phyloP scores from a whole-genome alignment of 2,329 filamentous ascomycete genomes.

The Talaromyces atroroseus region DNA sequence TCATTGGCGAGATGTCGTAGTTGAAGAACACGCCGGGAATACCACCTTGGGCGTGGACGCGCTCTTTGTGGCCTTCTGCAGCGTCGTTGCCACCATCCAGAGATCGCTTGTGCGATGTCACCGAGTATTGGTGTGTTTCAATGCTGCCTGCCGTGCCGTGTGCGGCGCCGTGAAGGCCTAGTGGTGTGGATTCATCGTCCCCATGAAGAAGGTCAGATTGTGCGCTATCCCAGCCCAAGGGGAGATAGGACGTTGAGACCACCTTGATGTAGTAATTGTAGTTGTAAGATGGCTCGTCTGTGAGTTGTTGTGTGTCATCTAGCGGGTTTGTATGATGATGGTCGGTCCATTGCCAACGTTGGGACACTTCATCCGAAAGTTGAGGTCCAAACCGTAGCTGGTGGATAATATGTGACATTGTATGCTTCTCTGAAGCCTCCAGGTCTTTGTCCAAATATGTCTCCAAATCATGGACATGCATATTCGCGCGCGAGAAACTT shows the following conservation, averaged over 20 bases:
- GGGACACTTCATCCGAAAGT: constrained; percentile 65
- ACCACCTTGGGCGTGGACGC: constrained; percentile 79
- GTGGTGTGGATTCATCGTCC: constrained; percentile 50
- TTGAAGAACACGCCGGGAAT: constrained; percentile 99
- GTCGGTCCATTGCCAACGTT: constrained; percentile 69
- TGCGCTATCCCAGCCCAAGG: constrained; percentile 76
- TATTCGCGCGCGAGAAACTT: constrained; percentile 91
- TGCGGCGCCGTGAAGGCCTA: constrained; percentile 65
- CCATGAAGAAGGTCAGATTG: constrained; percentile 34
- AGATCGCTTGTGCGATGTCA: constrained; percentile 92
- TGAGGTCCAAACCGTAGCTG: constrained; percentile 88
- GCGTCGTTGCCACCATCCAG: constrained; percentile 76
- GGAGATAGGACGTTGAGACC: constrained; percentile 89
- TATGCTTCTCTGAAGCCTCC: constrained; percentile 64
- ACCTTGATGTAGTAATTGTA: constrained; percentile 99
- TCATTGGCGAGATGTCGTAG: constrained; percentile 99
- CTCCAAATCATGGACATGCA: constrained; percentile 96
- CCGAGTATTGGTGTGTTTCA: constrained; percentile 97
- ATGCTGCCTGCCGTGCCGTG: constrained; percentile 68
- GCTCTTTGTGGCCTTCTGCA: constrained; percentile 84
- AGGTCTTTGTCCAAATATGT: constrained; percentile 72
- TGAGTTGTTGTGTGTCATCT: constrained; percentile 71
- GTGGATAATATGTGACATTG: constrained; percentile 85
- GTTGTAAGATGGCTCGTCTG: constrained; percentile 79
- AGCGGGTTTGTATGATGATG: constrained; percentile 84